A percentile compares a stretch with the other conserved stretches of the same genome.
These are phyloP conservation scores for Luffa acutangula DNA, from an alignment of 306 rosid species.

Conservation along the genomic window DNA sequence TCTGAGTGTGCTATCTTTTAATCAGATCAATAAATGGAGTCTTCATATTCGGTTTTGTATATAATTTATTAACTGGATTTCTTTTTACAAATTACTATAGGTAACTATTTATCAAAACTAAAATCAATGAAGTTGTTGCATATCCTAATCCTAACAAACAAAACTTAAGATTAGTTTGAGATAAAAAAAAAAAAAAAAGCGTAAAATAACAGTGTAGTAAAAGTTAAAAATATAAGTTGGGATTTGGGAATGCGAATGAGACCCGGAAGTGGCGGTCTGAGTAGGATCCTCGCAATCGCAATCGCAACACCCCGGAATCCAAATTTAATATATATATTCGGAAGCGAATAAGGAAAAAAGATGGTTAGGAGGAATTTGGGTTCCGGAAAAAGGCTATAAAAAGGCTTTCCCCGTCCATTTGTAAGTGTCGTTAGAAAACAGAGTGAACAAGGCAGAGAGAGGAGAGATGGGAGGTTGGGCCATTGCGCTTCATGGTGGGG, in stretches of 20 bases:
- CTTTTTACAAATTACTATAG: too few species aligned
- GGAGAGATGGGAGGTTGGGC: constrained; percentile 59
- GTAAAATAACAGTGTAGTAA: too few species aligned
- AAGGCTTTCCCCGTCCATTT: not conserved
- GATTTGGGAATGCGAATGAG: not conserved
- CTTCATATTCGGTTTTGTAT: too few species aligned
- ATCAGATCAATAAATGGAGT: too few species aligned
- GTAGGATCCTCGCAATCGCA: not conserved
- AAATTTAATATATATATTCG: not conserved
- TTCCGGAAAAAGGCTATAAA: not conserved
- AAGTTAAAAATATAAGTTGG: not conserved
- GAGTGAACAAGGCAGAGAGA: not conserved
- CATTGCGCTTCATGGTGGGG: constrained; percentile 93
- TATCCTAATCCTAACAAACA: too few species aligned
- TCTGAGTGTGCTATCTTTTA: too few species aligned
- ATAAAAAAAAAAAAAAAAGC: too few species aligned
- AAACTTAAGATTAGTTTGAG: too few species aligned
- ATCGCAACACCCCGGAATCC: not conserved
- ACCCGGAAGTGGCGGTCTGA: not conserved
- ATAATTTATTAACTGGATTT: too few species aligned
- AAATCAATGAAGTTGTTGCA: too few species aligned
- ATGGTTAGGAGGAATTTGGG: not conserved
- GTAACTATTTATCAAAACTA: too few species aligned
- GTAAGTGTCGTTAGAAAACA: constrained; percentile 8
- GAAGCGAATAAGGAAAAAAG: not conserved